Conservation (phyloP, 768 basidiomycete species). For the Lenzites betulinus region DNA sequence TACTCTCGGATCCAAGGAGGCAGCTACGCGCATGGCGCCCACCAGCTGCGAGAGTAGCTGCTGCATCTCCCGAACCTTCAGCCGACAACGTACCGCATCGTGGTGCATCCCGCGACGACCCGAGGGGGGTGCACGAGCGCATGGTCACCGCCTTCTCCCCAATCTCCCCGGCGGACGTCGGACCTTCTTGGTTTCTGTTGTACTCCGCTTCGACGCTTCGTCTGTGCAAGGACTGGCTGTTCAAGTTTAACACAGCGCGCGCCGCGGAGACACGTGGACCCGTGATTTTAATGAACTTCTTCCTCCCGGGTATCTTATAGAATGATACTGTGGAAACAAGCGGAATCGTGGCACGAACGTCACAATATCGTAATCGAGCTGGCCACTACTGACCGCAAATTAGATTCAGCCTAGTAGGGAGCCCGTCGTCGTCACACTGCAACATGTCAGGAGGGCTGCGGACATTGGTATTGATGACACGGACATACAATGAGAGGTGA, state of each 20-base stretch:
- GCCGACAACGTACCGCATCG: constrained; percentile 8
- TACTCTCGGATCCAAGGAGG: constrained; percentile 1
- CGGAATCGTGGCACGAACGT: not conserved
- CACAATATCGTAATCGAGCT: not conserved
- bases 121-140: constrained; percentile 1
- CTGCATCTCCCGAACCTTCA: not conserved
- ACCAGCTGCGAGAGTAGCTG: not conserved
- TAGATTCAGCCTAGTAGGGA: no score
- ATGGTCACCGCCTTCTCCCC: constrained; percentile 1
- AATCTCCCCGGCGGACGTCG: not conserved
- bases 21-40: not conserved
- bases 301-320: not conserved
- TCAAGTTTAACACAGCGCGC: not conserved
- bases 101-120: constrained; percentile 6
- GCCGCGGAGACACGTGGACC: not conserved
- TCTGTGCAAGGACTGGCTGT: no score
- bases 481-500: constrained; percentile 8
- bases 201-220: not conserved
- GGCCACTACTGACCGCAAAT: not conserved
- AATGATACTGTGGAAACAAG: not conserved
- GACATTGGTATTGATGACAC: no score
- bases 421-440: constrained; percentile 1
- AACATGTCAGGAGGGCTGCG: not conserved
- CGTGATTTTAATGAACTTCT: not conserved
- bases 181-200: not conserved